These are phyloP conservation scores for Ceratocystis smalleyi DNA, from an alignment of 2,329 filamentous ascomycete species.

Conservation along the genomic window DNA sequence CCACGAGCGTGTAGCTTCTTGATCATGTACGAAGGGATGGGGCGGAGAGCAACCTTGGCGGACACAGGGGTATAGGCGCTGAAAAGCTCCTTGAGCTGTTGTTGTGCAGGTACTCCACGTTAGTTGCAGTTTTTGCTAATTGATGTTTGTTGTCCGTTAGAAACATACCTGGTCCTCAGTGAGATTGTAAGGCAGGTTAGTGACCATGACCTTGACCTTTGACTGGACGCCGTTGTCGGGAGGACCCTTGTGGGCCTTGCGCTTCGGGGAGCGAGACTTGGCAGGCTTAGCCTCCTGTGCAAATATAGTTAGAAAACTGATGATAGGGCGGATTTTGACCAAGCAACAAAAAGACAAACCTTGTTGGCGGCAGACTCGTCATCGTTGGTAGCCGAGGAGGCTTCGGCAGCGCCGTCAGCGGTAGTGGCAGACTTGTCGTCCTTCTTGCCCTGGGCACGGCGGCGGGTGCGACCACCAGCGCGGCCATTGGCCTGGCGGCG, in stretches of 20 bases:
- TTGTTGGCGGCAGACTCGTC: constrained; percentile 29
- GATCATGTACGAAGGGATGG: constrained; percentile 99
- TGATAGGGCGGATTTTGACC: not conserved
- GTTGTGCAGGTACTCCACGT: constrained; percentile 15
- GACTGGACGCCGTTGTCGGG: constrained; percentile 94
- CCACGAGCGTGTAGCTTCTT: constrained; percentile 98
- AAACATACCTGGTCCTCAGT: constrained; percentile 78
- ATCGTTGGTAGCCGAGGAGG: constrained; percentile 28
- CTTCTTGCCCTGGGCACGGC: constrained; percentile 39
- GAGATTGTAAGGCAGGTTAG: constrained; percentile 95
- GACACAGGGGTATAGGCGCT: constrained; percentile 78
- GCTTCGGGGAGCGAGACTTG: constrained; percentile 27
- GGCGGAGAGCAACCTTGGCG: constrained; percentile 95
- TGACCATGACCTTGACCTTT: constrained; percentile 99
- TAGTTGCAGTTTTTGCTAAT: not conserved
- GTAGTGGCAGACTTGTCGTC: constrained; percentile 25
- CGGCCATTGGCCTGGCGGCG: constrained; percentile 48
- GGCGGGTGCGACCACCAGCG: constrained; percentile 53
- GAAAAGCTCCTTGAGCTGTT: constrained; percentile 92
- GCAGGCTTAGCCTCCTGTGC: constrained; percentile 42
- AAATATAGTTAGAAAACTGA: not conserved
- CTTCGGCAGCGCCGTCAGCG: constrained; percentile 23
- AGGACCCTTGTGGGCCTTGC: constrained; percentile 56
- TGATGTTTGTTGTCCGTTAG: not conserved
- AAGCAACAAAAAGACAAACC: constrained; percentile 2